Conservation (phyloP, 148 eudicot genomes). For the Spergularia bocconei region DNA sequence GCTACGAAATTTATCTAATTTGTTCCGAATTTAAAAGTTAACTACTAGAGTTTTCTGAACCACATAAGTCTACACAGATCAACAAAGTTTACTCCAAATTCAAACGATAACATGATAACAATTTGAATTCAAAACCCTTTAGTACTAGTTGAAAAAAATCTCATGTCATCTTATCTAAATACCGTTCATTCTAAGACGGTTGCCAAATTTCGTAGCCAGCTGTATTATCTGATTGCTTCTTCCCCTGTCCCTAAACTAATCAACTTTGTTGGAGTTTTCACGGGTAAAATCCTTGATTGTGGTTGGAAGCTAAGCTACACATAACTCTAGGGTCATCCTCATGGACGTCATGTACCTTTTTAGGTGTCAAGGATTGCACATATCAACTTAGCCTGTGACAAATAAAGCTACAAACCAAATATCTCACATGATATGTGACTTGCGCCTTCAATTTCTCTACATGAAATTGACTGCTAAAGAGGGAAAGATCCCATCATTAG, state of each 20-base stretch:
- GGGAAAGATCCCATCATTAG: background rate
- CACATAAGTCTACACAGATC: too few relatives aligned
- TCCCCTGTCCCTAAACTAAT: too few relatives aligned
- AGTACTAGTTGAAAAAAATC: too few relatives aligned
- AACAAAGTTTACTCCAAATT: too few relatives aligned
- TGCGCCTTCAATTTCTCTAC: constrained; percentile 15
- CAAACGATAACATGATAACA: too few relatives aligned
- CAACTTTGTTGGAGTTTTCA: constrained; percentile 2
- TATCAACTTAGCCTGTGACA: constrained; percentile 15
- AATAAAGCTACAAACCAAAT: constrained; percentile 3
- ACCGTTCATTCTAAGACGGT: too few relatives aligned
- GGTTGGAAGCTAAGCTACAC: constrained; percentile 19
- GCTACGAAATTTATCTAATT: background rate
- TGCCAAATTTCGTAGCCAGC: too few relatives aligned
- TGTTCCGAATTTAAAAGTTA: too few relatives aligned
- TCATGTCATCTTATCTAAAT: too few relatives aligned
- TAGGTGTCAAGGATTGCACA: constrained; percentile 15
- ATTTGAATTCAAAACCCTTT: too few relatives aligned
- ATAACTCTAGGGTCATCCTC: background rate
- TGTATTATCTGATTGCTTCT: too few relatives aligned
- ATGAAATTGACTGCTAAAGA: constrained; percentile 9
- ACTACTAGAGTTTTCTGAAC: too few relatives aligned
- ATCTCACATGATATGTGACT: constrained; percentile 17
- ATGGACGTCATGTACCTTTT: background rate
- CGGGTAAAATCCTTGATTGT: constrained; percentile 17